phyloP scores from a whole-genome alignment of 345 rosid genomes.

The Eucalyptus coolabah region DNA sequence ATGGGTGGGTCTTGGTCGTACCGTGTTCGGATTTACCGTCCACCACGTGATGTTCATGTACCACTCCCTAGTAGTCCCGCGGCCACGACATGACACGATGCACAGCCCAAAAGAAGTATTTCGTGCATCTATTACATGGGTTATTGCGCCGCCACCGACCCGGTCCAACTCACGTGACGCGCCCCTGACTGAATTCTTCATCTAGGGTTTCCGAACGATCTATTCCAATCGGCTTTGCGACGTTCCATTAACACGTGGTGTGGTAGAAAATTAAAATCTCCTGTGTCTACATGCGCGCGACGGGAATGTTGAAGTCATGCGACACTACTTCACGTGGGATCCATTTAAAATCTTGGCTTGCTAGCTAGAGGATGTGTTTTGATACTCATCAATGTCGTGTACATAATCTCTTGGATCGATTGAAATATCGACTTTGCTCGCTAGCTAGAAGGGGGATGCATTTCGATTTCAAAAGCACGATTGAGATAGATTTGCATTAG shows the following conservation, averaged over 20 bases:
- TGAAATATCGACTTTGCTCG: no score
- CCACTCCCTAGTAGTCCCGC: background rate
- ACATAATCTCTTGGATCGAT: background rate
- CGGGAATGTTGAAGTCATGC: background rate
- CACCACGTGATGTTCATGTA: background rate
- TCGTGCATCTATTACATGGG: background rate
- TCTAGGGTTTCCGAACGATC: rapidly evolving
- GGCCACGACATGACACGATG: background rate
- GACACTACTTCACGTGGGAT: background rate
- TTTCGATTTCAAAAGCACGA: background rate
- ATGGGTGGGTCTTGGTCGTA: background rate
- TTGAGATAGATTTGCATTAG: background rate
- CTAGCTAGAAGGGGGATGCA: no score
- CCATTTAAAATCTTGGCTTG: background rate
- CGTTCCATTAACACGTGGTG: background rate
- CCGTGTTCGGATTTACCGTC: background rate
- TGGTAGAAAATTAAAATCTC: background rate
- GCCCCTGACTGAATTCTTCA: background rate
- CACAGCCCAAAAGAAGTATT: background rate
- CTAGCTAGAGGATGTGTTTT: background rate
- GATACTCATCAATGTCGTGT: background rate
- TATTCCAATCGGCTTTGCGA: background rate
- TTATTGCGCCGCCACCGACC: background rate
- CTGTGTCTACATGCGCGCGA: rapidly evolving
- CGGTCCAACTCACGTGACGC: background rate